Evolutionary conservation across 768 basidiomycete genomes (phyloP).

Genomic region (Nidularia sp.): DNA sequence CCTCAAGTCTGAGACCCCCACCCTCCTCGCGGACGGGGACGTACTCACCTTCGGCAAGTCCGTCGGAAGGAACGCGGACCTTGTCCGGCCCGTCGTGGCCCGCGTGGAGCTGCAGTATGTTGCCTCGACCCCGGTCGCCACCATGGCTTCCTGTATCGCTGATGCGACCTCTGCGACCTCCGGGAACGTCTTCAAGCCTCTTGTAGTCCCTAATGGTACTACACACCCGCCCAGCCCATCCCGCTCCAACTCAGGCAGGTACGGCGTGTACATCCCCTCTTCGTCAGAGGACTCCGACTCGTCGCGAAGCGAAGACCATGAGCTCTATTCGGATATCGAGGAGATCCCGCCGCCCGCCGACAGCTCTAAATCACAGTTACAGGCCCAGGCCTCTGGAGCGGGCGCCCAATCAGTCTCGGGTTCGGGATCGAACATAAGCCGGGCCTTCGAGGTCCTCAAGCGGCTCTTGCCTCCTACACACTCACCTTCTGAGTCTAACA

Average conservation of each 20-base stretch:
- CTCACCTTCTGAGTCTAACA: background rate
- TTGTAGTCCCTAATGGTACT: conserved; percentile 22
- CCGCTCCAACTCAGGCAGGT: conserved; percentile 34
- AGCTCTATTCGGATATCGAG: conserved; percentile 50
- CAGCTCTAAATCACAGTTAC: background rate
- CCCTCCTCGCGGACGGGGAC: conserved; percentile 62
- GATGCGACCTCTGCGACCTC: too few species aligned
- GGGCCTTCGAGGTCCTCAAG: conserved; percentile 5
- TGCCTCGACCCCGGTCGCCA: conserved; percentile 4
- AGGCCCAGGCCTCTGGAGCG: background rate
- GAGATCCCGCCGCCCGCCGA: conserved; percentile 30
- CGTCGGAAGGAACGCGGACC: conserved; percentile 58
- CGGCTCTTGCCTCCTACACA: conserved; percentile 6
- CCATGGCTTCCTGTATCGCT: conserved; percentile 5
- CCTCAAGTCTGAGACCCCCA: conserved; percentile 53
- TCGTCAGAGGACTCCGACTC: conserved; percentile 34
- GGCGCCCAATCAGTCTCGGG: background rate
- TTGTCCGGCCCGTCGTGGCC: conserved; percentile 60
- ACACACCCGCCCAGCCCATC: conserved; percentile 10
- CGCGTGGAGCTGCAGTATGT: conserved; percentile 52
- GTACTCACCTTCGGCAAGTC: conserved; percentile 74
- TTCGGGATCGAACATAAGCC: background rate
- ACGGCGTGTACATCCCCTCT: conserved; percentile 50
- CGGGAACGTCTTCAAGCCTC: conserved; percentile 14
- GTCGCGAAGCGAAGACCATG: conserved; percentile 16